phyloP scores from a whole-genome alignment of 108 stramenopile species.

The Conticribra weissflogii region DNA sequence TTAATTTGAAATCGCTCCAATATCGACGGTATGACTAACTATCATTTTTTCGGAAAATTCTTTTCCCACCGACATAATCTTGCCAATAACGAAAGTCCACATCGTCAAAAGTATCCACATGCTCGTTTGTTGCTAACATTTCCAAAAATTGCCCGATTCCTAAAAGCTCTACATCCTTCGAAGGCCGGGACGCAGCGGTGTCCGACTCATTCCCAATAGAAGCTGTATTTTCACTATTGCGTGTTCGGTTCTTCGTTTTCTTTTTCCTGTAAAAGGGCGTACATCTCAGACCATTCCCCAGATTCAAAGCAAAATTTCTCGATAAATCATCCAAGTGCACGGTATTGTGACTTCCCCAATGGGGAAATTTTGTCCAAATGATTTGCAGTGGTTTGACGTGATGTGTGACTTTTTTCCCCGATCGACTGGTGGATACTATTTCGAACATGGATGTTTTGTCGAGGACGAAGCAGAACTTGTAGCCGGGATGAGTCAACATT shows the following conservation, averaged over 20 bases:
- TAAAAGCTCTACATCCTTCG: conserved; percentile 56
- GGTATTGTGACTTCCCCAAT: conserved; percentile 82
- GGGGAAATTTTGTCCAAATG: conserved; percentile 95
- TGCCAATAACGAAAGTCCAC: conserved; percentile 73
- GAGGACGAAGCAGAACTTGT: conserved; percentile 91
- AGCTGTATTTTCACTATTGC: too few relatives aligned
- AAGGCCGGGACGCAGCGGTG: background rate
- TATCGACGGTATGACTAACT: background rate
- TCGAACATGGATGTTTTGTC: conserved; percentile 97
- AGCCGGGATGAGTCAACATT: conserved; percentile 85
- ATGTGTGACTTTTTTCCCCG: conserved; percentile 69
- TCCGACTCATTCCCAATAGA: conserved; percentile 18
- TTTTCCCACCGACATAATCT: conserved; percentile 65
- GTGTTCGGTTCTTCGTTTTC: conserved; percentile 32
- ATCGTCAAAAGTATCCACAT: conserved; percentile 58
- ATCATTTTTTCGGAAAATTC: conserved; percentile 29
- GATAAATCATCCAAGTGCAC: conserved; percentile 94
- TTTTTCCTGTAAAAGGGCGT: conserved; percentile 81
- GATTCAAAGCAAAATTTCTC: conserved; percentile 95
- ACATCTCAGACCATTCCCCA: conserved; percentile 72
- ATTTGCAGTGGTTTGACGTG: conserved; percentile 96
- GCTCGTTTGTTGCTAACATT: conserved; percentile 50
- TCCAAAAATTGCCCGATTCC: conserved; percentile 67
- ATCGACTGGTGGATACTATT: conserved; percentile 67
- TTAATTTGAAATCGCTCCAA: too few relatives aligned